Conservation (phyloP, 2,329 filamentous ascomycete genomes). For the Alternaria incomplexa region DNA sequence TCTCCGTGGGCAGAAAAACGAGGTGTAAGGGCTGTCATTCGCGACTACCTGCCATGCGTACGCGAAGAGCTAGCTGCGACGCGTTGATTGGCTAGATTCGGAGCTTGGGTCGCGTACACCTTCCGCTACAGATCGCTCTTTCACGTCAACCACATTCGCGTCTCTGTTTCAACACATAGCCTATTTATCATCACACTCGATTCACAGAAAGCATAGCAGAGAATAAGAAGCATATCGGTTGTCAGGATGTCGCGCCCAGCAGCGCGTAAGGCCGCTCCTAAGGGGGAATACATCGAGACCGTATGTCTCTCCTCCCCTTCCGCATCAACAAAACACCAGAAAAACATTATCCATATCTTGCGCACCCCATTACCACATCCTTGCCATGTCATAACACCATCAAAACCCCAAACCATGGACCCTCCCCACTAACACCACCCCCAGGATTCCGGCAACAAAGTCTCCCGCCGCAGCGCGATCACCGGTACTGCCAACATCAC, state of each 20-base stretch:
- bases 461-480: slow-evolving; percentile 88
- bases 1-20: background rate
- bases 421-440: background rate
- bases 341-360: background rate
- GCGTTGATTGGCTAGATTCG: slow-evolving; percentile 3
- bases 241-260: slow-evolving; percentile 50
- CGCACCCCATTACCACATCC: background rate
- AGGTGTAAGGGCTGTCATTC: background rate
- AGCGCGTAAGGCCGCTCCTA: slow-evolving; percentile 65
- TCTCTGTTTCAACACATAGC: background rate
- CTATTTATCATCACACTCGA: background rate
- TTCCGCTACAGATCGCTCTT: background rate
- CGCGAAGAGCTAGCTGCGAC: background rate
- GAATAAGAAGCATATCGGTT: background rate
- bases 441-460: slow-evolving; percentile 97
- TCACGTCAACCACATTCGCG: background rate
- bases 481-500: slow-evolving; percentile 98
- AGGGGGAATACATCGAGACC: slow-evolving; percentile 96
- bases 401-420: background rate
- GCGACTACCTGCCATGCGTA: background rate
- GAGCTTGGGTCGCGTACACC: slow-evolving; percentile 8
- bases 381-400: background rate
- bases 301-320: slow-evolving; percentile 59
- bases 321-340: background rate
- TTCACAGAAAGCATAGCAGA: background rate